Conservation (phyloP, 106 monocot species). For the Dioscorea dumetorum region DNA sequence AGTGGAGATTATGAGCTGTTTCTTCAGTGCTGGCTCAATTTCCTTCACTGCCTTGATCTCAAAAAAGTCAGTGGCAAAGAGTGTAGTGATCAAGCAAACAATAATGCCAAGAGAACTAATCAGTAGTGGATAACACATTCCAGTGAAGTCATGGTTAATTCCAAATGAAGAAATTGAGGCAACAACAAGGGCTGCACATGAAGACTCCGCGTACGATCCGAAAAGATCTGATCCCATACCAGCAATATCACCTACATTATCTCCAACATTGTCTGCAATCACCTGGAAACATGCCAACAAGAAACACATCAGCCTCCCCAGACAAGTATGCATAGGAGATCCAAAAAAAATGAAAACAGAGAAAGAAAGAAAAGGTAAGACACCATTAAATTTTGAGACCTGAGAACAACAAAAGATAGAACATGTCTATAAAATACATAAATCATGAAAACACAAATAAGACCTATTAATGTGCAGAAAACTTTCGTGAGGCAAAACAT, state of each 20-base stretch:
- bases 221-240: constrained; percentile 82
- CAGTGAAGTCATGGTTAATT: constrained; percentile 57
- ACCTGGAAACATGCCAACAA: constrained; percentile 25
- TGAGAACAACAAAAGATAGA: background rate
- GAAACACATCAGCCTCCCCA: background rate
- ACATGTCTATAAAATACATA: too few species aligned
- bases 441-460: background rate
- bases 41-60: constrained; percentile 61
- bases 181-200: constrained; percentile 66
- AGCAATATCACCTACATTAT: constrained; percentile 75
- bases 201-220: constrained; percentile 66
- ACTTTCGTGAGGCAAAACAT: background rate
- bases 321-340: too few species aligned
- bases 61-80: constrained; percentile 64
- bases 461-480: background rate
- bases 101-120: constrained; percentile 63
- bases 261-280: constrained; percentile 76
- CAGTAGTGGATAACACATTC: constrained; percentile 56
- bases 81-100: constrained; percentile 58
- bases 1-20: constrained; percentile 74
- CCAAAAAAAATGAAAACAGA: too few species aligned
- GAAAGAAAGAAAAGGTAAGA: too few species aligned
- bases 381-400: background rate
- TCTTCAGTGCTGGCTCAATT: constrained; percentile 76
- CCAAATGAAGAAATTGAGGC: constrained; percentile 75